Percentiles rank a stretch among this genome's conserved stretches.
These are phyloP conservation scores for Dothistroma pini DNA, from an alignment of 2,329 filamentous ascomycete species.

Conservation along the genomic window DNA sequence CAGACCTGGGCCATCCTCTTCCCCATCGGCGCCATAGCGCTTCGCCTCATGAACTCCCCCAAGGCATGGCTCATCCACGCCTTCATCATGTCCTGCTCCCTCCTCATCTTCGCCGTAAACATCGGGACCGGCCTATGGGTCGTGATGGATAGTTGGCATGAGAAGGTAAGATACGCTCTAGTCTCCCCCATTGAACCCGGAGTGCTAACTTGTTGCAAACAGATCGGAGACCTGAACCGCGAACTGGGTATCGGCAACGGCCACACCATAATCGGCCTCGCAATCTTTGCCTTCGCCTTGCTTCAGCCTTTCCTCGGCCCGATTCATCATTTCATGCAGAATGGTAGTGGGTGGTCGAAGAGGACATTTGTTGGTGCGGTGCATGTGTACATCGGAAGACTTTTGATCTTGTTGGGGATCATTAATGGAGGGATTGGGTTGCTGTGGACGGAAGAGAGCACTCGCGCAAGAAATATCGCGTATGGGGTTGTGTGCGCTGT, in stretches of 20 bases:
- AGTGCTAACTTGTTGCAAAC: not conserved
- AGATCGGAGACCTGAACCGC: not conserved
- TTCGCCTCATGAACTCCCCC: not conserved
- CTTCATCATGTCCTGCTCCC: not conserved
- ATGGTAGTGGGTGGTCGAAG: not conserved
- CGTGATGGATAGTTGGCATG: not conserved
- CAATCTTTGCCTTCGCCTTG: not conserved
- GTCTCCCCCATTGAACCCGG: not conserved
- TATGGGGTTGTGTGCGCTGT: conserved; percentile 3
- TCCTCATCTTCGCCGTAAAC: not conserved
- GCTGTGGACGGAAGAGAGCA: not conserved
- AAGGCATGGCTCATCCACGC: conserved; percentile 9
- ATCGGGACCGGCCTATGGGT: conserved; percentile 1
- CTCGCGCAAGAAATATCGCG: conserved; percentile 6
- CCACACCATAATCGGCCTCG: conserved; percentile 2
- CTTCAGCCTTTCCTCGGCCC: conserved; percentile 1
- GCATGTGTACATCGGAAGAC: conserved; percentile 2
- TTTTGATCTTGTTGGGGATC: conserved; percentile 2
- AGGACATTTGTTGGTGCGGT: not conserved
- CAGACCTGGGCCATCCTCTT: conserved; percentile 5
- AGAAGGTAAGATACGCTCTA: not conserved
- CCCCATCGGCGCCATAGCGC: conserved; percentile 4
- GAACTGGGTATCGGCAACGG: not conserved
- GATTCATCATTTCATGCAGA: conserved; percentile 3
- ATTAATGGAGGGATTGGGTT: conserved; percentile 6